Base-by-base conservation (phyloP, 352 stramenopile genomes). In the Globisporangium iwayamae region DNA sequence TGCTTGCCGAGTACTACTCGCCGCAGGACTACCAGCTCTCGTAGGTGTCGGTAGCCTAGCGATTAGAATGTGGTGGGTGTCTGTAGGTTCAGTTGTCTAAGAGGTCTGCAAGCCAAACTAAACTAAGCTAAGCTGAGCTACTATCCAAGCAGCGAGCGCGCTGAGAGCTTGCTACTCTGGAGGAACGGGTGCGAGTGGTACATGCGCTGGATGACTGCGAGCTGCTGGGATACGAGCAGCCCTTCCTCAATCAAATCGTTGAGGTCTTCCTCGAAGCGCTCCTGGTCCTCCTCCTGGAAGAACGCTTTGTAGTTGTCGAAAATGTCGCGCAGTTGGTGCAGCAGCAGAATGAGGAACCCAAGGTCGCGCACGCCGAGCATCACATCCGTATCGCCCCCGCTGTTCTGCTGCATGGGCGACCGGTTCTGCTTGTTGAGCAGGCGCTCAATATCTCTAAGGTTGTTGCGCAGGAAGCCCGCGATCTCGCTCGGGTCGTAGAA, bases 1-100 rank as follows among this genome's bases (percentile, higher is more conserved):
- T 99, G 65, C 79, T 99, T n/a, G 90, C 93, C 28, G 97, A 99
- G 74, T 99, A 99, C 70, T 99, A 99, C 80, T 97, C 98, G 68
- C 93, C 84, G 50, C 94, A 99, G 68, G 97, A 99, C 81, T 98
- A 96, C 68, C 83, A 93, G 69, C 75, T 96, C 18, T 81, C 71
- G 58, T 93, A 87, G 71, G 62, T n/a, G 9, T 46, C 1, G 39
- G 39, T 46, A 46, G 39, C 39, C 13, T 46, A 48, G 43, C 43
- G 43, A 41, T 52, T 41, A 25, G 39, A 18, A 38, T n/a, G 36
- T 18, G 4, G 9, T 25, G 14, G 6, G 36, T 63, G 64, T 48
- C 36, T 11, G 20, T 59, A 52, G 32, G 32, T 30, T 14, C 45
- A 22, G 47, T 41, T 41, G 36, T 50, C 16, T 45, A 47, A 56